Evolutionary conservation across 805 yeast genomes (phyloP), one percentile per base, ranked within the genome.

Genomic region (Sugiyamaella chiloensis): DNA sequence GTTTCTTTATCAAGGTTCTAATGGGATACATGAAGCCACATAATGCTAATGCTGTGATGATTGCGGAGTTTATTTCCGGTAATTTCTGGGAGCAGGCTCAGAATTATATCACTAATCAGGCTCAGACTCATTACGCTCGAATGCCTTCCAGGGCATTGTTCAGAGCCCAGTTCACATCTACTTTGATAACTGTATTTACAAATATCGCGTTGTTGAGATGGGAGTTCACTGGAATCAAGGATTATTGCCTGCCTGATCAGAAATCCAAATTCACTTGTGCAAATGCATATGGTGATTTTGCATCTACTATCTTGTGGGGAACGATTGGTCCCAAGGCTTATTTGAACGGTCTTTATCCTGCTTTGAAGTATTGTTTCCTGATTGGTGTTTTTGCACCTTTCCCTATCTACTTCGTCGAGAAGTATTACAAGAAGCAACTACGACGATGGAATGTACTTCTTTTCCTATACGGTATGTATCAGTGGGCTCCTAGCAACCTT

Each of bases 21-120:
- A 76, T 79, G 36, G 88, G 88, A 2, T 81, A 80, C 59, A 74
- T 81, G 40, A 68, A 80, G 14, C 87, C 87, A 2, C 85, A 80
- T 4, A 69, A 72, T 68, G 81, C 80, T 24, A 60, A 68, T 34
- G 82, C 83, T 3, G 61, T 77, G 61, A 78, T 84, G 72, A 73
- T 76, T 48, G 69, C 80, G 61, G 80, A 80, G 62, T 75, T 80
- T 17, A 74, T 72, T 51, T 85, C 85, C 21, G 73, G 72, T 59
- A 44, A 42, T 57, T 79, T 81, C 50, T 85, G 79, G 57, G 76
- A 78, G 34, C 85, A 81, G 58, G 81, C 85, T 1, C 70, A 74
- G 37, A 69, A 72, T 56, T 80, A 73, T 60, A 69, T 78, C 41
- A 65, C 73, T 4, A 83, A 81, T 59, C 78, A 76, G 65, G 83